These are phyloP conservation scores for Exophiala alcalophila DNA, from an alignment of 2,329 filamentous ascomycete species.

Conservation along the genomic window DNA sequence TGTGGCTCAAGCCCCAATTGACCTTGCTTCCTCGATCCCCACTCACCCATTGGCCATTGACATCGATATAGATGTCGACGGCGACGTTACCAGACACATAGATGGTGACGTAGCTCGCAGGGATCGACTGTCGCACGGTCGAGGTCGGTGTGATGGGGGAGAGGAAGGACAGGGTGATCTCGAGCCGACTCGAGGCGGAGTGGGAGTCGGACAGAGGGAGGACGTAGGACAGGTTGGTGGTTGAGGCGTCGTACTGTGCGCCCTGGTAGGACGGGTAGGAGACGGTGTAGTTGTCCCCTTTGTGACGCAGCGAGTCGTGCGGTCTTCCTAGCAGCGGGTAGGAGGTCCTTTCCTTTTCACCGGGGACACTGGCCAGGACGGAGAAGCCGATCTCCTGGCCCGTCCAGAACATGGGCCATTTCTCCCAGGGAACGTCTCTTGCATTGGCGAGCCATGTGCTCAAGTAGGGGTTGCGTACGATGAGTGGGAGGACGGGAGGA, in stretches of 20 bases:
- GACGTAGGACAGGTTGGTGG: constrained; percentile 65
- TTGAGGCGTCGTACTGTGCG: constrained; percentile 65
- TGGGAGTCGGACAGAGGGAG: constrained; percentile 48
- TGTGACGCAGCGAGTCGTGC: constrained; percentile 60
- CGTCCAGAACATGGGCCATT: constrained; percentile 85
- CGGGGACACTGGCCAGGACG: constrained; percentile 60
- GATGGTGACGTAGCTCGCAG: constrained; percentile 75
- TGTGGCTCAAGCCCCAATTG: constrained; percentile 62
- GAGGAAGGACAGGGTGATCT: constrained; percentile 63
- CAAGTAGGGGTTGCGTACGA: constrained; percentile 72
- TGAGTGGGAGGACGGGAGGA: constrained; percentile 67
- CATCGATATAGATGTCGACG: constrained; percentile 63
- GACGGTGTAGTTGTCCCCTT: constrained; percentile 64
- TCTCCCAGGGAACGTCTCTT: constrained; percentile 70
- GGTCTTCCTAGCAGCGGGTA: constrained; percentile 65
- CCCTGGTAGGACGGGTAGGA: constrained; percentile 59
- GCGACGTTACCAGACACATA: constrained; percentile 65
- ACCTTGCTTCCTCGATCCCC: constrained; percentile 68
- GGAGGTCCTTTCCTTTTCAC: constrained; percentile 56
- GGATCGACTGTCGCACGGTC: constrained; percentile 74
- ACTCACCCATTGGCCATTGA: constrained; percentile 79
- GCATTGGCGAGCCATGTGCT: constrained; percentile 68
- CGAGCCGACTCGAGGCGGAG: constrained; percentile 36
- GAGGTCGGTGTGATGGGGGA: constrained; percentile 80
- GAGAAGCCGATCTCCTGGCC: constrained; percentile 65